Conservation (phyloP, 305 asterid genomes). For the Andrographis paniculata region DNA sequence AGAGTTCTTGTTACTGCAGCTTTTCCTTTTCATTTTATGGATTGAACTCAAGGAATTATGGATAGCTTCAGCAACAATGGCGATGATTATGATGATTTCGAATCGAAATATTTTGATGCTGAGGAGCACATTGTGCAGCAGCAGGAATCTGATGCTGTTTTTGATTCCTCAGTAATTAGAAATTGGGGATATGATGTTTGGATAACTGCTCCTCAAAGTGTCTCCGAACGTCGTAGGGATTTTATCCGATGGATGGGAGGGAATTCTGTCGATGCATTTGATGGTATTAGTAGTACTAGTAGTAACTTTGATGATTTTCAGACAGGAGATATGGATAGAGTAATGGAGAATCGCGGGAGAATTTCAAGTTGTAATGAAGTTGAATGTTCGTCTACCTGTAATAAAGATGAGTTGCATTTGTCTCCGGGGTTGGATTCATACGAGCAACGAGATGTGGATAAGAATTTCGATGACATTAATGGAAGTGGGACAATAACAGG, state of each 20-base stretch:
- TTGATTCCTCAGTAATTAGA: conserved; percentile 17
- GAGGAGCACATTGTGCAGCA: conserved; percentile 43
- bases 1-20: background rate
- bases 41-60: conserved; percentile 41
- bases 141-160: conserved; percentile 40
- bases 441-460: conserved; percentile 19
- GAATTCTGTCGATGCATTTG: conserved; percentile 16
- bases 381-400: conserved; percentile 31
- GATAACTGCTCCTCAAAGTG: conserved; percentile 58
- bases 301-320: conserved; percentile 10
- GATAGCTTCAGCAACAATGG: conserved; percentile 36
- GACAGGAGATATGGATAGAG: conserved; percentile 27
- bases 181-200: conserved; percentile 48
- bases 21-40: conserved; percentile 19
- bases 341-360: conserved; percentile 45
- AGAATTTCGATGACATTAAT: conserved; percentile 17
- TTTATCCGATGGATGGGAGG: conserved; percentile 49
- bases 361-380: conserved; percentile 36
- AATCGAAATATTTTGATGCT: conserved; percentile 64
- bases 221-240: conserved; percentile 55
- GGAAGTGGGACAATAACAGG: conserved; percentile 18
- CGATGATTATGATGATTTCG: conserved; percentile 27
- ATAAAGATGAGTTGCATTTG: conserved; percentile 29
- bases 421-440: conserved; percentile 24
- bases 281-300: too few relatives aligned